Conservation (phyloP, 2,329 filamentous ascomycete genomes). For the Cucurbitaria berberidis region DNA sequence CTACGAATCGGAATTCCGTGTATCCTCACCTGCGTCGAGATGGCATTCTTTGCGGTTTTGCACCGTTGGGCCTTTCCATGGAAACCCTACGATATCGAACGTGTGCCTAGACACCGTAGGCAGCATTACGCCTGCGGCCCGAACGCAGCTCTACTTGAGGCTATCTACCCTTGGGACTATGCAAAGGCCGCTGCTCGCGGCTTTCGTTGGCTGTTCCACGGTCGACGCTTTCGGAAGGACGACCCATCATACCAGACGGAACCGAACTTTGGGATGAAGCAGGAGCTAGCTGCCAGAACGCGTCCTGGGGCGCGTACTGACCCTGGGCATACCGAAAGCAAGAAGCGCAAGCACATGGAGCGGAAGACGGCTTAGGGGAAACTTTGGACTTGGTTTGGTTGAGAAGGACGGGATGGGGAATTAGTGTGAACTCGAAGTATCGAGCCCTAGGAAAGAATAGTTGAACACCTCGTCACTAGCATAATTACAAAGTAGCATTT, state of each 20-base stretch:
- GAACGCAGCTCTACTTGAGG: conserved; percentile 69
- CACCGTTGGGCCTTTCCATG: conserved; percentile 86
- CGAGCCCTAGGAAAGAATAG: too few relatives aligned
- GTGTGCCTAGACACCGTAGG: conserved; percentile 12
- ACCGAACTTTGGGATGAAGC: background rate
- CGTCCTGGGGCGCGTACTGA: conserved; percentile 1
- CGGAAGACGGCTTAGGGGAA: background rate
- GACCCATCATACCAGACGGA: conserved; percentile 49
- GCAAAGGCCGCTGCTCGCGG: conserved; percentile 79
- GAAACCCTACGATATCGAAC: conserved; percentile 65
- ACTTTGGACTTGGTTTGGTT: background rate
- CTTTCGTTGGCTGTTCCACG: conserved; percentile 80
- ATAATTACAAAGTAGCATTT: background rate
- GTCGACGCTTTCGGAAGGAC: conserved; percentile 63
- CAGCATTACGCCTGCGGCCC: conserved; percentile 66
- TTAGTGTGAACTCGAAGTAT: too few relatives aligned
- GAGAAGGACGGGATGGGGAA: too few relatives aligned
- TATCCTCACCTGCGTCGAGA: conserved; percentile 80
- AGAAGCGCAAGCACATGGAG: background rate
- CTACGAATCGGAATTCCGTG: conserved; percentile 81
- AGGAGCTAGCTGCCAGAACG: background rate
- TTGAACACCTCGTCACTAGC: background rate
- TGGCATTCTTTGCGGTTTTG: conserved; percentile 78
- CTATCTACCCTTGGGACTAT: conserved; percentile 82
- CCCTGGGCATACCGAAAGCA: background rate